phyloP scores from a whole-genome alignment of 805 yeast genomes.

The Ascoidea tarda region DNA sequence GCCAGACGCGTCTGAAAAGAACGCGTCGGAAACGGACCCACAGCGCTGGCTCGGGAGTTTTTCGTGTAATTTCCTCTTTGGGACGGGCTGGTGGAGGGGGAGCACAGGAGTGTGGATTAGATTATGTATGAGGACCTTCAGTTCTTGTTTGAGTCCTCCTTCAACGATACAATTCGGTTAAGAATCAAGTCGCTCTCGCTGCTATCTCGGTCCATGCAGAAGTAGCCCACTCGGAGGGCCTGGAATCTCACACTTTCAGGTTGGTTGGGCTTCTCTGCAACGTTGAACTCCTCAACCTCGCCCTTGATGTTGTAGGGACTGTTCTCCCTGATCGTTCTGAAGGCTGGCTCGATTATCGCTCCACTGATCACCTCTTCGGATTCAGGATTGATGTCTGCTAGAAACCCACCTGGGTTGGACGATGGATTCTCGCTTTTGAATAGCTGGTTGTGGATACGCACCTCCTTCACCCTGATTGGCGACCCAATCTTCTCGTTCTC shows the following conservation, averaged over 20 bases:
- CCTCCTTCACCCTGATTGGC: constrained; percentile 56
- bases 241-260: constrained; percentile 92
- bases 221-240: constrained; percentile 93
- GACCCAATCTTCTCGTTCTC: constrained; percentile 43
- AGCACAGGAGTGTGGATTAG: neutral
- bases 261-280: constrained; percentile 47
- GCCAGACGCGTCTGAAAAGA: too few relatives aligned
- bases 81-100: too few relatives aligned
- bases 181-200: constrained; percentile 47
- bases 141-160: constrained; percentile 53
- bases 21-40: neutral
- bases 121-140: neutral
- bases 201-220: constrained; percentile 77
- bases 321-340: constrained; percentile 46
- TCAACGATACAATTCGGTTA: constrained; percentile 87
- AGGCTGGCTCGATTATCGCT: constrained; percentile 71
- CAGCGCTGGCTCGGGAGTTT: too few relatives aligned
- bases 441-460: constrained; percentile 76
- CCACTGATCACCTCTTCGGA: constrained; percentile 53
- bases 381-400: constrained; percentile 69
- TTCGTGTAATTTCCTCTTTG: too few relatives aligned
- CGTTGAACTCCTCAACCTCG: constrained; percentile 46
- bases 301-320: constrained; percentile 67
- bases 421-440: constrained; percentile 88
- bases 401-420: constrained; percentile 75